Conservation (phyloP, 306 rosid genomes). For the Casuarina equisetifolia region DNA sequence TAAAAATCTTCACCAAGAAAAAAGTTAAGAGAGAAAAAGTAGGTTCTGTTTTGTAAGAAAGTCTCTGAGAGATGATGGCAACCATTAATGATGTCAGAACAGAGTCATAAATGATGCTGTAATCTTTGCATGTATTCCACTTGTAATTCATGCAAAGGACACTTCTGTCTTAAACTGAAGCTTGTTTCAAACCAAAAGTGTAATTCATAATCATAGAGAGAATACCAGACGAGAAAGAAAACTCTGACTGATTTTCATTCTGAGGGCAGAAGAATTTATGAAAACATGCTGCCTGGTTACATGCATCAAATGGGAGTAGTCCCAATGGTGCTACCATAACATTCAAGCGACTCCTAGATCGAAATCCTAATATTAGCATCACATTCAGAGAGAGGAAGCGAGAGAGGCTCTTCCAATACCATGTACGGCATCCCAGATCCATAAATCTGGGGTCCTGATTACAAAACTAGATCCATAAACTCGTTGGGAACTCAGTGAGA, state of each 20-base stretch:
- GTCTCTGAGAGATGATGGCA: background rate
- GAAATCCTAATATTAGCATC: background rate
- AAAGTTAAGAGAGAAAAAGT: background rate
- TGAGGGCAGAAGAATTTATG: background rate
- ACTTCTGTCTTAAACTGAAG: background rate
- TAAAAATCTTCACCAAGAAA: background rate
- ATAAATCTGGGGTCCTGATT: background rate
- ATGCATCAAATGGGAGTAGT: background rate
- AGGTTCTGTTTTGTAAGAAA: background rate
- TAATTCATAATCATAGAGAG: background rate
- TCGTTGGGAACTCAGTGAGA: background rate
- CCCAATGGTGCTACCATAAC: background rate
- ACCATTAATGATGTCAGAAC: background rate
- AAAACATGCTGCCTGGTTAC: background rate
- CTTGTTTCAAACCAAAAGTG: background rate
- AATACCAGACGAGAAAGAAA: background rate
- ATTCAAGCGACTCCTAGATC: conserved; percentile 4
- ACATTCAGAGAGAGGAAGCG: background rate
- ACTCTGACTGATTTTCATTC: background rate
- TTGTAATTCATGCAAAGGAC: background rate
- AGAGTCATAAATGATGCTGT: background rate
- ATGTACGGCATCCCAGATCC: background rate
- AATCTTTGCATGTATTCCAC: background rate
- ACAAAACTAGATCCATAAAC: conserved; percentile 1
- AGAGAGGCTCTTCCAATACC: background rate